These are phyloP conservation scores for Grosmannia serpens DNA, from an alignment of 2,329 filamentous ascomycete species.

Conservation along the genomic window DNA sequence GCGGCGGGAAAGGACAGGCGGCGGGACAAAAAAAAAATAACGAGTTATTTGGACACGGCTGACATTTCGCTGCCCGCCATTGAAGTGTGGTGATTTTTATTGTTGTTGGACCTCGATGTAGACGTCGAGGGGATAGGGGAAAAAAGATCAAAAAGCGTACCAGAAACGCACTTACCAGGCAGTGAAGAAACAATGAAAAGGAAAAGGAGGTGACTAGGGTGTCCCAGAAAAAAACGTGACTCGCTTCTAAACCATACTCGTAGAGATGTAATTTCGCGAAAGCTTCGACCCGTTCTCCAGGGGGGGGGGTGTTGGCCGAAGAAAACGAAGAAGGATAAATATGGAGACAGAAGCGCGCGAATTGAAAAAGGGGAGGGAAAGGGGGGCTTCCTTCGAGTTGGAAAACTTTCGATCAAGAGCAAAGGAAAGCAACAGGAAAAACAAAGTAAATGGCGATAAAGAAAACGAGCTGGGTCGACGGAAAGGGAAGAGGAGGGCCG, in stretches of 20 bases:
- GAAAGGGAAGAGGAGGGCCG: not conserved
- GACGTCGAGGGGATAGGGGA: not conserved
- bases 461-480: no score
- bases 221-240: not conserved
- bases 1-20: constrained; percentile 2
- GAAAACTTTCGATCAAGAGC: not conserved
- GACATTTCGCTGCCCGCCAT: not conserved
- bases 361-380: not conserved
- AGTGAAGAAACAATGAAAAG: constrained; percentile 3
- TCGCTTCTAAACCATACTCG: not conserved
- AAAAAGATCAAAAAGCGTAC: constrained; percentile 2
- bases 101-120: not conserved
- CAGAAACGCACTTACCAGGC: not conserved
- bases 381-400: not conserved
- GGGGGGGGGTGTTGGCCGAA: not conserved
- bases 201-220: constrained; percentile 1
- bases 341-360: not conserved
- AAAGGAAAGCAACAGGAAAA: not conserved
- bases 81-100: not conserved
- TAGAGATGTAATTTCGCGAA: constrained; percentile 1
- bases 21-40: not conserved
- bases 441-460: not conserved
- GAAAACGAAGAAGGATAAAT: not conserved
- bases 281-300: not conserved
- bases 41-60: not conserved